These are phyloP conservation scores for Lineolata rhizophorae DNA, from an alignment of 495 filamentous ascomycete species.

Conservation along the genomic window DNA sequence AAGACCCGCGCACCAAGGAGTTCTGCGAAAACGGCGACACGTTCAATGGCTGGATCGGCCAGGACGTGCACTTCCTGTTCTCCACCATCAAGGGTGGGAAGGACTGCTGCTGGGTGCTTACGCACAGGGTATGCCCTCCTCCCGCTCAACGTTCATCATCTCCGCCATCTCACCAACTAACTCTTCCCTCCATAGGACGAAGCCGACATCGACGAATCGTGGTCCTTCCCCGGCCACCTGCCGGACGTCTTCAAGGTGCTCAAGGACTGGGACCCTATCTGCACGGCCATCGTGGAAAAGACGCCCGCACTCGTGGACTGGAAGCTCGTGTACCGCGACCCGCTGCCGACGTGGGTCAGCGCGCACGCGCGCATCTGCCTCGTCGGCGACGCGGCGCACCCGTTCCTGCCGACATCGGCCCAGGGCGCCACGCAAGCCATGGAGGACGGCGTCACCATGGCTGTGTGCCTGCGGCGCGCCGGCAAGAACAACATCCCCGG, in stretches of 20 bases:
- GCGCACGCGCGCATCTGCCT: conserved; percentile 12
- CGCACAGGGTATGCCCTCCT: too few relatives aligned
- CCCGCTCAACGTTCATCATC: too few relatives aligned
- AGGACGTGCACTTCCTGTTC: conserved; percentile 16
- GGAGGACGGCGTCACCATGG: conserved; percentile 17
- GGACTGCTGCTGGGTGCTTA: conserved; percentile 18
- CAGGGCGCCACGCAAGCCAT: conserved; percentile 19
- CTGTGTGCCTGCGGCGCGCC: conserved; percentile 13
- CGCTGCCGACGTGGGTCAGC: conserved; percentile 15
- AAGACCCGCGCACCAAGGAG: conserved; percentile 7
- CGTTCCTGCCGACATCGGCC: conserved; percentile 17
- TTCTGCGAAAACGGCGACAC: conserved; percentile 10
- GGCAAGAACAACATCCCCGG: conserved; percentile 7
- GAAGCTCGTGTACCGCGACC: conserved; percentile 17
- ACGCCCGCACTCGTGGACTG: conserved; percentile 17
- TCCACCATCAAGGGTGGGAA: conserved; percentile 13
- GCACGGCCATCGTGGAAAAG: conserved; percentile 12
- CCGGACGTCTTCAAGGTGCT: conserved; percentile 13
- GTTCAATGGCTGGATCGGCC: conserved; percentile 13
- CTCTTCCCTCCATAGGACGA: too few relatives aligned
- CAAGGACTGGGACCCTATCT: conserved; percentile 14
- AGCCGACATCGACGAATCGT: conserved; percentile 14
- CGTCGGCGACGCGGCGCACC: conserved; percentile 18
- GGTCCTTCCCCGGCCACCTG: conserved; percentile 12
- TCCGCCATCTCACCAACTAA: too few relatives aligned